Percentiles rank a stretch among this genome's conserved stretches.
phyloP scores from a whole-genome alignment of 192 early-diverging fungal species.

The Thamnidium elegans region DNA sequence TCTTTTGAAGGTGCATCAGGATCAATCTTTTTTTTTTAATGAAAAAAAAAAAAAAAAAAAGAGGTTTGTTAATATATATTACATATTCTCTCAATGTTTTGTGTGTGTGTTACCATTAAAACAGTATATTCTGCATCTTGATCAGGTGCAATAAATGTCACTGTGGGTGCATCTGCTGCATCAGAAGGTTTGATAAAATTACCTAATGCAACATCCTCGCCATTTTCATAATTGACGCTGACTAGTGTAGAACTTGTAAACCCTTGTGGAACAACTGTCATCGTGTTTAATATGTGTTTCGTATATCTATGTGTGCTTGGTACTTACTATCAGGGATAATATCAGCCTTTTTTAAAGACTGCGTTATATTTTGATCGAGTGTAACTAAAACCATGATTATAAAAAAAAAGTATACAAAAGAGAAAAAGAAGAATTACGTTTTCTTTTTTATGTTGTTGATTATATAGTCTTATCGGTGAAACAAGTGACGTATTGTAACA shows the following conservation, averaged over 20 bases:
- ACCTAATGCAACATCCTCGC: conserved; percentile 30
- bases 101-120: conserved; percentile 14
- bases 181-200: conserved; percentile 19
- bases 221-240: conserved; percentile 24
- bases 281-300: neutral
- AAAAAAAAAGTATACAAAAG: neutral
- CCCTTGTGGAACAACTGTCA: conserved; percentile 14
- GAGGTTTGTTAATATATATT: neutral
- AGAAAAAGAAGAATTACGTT: neutral
- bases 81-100: neutral
- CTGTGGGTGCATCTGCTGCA: conserved; percentile 15
- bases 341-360: neutral
- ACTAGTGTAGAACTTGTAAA: conserved; percentile 22
- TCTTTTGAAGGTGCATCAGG: conserved; percentile 55
- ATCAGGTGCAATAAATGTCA: conserved; percentile 26
- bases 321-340: conserved; percentile 1
- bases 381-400: conserved; percentile 2
- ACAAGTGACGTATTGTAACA: conserved; percentile 1
- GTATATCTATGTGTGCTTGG: too few relatives aligned
- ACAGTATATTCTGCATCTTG: conserved; percentile 24
- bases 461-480: neutral
- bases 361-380: neutral
- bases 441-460: neutral
- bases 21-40: conserved; percentile 40
- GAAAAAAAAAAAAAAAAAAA: too few relatives aligned